Conservation (phyloP, 208 protist species). For the Trypanosoma conorhini region DNA sequence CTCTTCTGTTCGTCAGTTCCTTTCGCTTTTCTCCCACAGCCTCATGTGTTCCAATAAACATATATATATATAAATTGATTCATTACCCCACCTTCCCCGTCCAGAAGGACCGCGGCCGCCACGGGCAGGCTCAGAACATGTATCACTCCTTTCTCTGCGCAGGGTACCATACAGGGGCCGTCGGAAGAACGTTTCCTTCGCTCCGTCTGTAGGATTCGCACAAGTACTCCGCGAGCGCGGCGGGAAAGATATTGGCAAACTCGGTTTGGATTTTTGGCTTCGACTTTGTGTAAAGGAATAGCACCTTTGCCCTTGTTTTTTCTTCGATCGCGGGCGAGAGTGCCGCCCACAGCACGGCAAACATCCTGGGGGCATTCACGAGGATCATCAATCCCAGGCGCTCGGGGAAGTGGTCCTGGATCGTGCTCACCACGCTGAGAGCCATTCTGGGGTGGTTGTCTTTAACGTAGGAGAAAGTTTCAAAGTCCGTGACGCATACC, state of each 20-base stretch:
- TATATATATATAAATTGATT: too few species aligned
- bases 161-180: slow-evolving; percentile 62
- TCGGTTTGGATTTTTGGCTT: slow-evolving; percentile 53
- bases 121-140: neutral
- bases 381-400: slow-evolving; percentile 81
- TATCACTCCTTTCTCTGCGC: slow-evolving; percentile 23
- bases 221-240: slow-evolving; percentile 51
- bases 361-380: slow-evolving; percentile 77
- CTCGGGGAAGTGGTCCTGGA: slow-evolving; percentile 88
- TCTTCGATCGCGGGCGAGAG: slow-evolving; percentile 73
- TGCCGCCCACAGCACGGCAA: slow-evolving; percentile 78
- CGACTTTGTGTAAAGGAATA: slow-evolving; percentile 74
- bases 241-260: slow-evolving; percentile 70
- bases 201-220: slow-evolving; percentile 74
- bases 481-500: slow-evolving; percentile 86
- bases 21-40: too few species aligned
- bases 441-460: slow-evolving; percentile 76
- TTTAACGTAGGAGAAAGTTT: slow-evolving; percentile 74
- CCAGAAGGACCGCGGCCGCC: neutral
- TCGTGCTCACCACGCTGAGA: slow-evolving; percentile 49
- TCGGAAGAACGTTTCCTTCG: slow-evolving; percentile 47
- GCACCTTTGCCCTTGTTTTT: slow-evolving; percentile 76
- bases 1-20: too few species aligned
- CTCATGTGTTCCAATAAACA: too few species aligned
- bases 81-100: too few species aligned